Conservation (phyloP, 768 basidiomycete species). For the Tylopilus balloui region DNA sequence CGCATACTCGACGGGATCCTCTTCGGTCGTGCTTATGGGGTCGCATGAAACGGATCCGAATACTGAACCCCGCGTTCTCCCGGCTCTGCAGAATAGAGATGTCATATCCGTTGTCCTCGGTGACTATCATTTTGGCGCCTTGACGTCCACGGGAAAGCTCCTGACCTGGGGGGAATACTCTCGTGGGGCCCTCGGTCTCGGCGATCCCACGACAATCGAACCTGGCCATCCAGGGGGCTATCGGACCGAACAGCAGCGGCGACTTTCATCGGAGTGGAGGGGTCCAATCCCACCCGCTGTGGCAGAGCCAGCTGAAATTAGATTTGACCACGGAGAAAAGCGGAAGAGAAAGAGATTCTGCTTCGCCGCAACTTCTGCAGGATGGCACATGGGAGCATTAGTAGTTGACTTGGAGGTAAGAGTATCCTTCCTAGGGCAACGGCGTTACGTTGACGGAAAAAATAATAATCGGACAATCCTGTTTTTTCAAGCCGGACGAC, state of each 20-base stretch:
- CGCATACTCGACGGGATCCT: slow-evolving; percentile 68
- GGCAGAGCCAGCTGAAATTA: slow-evolving; percentile 60
- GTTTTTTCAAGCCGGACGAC: slow-evolving; percentile 26
- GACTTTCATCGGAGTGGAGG: slow-evolving; percentile 23
- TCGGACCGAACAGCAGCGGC: slow-evolving; percentile 34
- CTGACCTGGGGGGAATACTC: slow-evolving; percentile 80
- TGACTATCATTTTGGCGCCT: slow-evolving; percentile 88
- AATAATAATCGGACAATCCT: neutral
- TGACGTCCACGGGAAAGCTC: slow-evolving; percentile 72
- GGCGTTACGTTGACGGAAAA: neutral
- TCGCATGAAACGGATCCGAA: slow-evolving; percentile 41
- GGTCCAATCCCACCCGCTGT: slow-evolving; percentile 39
- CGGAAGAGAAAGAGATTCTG: slow-evolving; percentile 60
- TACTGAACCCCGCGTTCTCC: slow-evolving; percentile 56
- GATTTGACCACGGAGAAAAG: slow-evolving; percentile 59
- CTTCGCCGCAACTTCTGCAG: slow-evolving; percentile 74
- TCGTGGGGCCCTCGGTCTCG: slow-evolving; percentile 80
- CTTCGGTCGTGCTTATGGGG: slow-evolving; percentile 75
- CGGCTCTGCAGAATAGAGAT: slow-evolving; percentile 66
- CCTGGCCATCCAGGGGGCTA: slow-evolving; percentile 61
- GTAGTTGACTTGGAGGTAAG: slow-evolving; percentile 78
- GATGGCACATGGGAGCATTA: slow-evolving; percentile 91
- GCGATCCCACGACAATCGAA: slow-evolving; percentile 57
- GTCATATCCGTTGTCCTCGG: slow-evolving; percentile 88
- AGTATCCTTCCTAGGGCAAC: neutral